Base-by-base conservation (phyloP, 1,284 basidiomycete species). In the Trichosporon sp. region DNA sequence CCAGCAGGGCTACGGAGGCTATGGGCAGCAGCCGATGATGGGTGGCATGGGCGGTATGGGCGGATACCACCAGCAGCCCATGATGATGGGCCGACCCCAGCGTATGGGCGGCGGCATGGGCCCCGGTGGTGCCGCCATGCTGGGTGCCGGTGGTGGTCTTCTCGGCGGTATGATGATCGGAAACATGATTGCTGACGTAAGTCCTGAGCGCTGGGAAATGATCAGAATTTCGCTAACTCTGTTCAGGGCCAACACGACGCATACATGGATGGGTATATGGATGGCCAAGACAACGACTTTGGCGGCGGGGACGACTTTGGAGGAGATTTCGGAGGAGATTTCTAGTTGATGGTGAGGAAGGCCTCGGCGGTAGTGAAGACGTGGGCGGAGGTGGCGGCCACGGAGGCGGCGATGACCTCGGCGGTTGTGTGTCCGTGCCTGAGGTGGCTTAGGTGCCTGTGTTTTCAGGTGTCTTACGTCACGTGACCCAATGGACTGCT, bases 101-200 rank as follows among this genome's bases (percentile, higher is more conserved):
- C 56, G 56, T 18, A 51, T 51, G 47, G 27, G 56, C 15, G 27
- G 27, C 18, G 56, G 56, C 56, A 60, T 60, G 56, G 56, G 56
- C 2, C 27, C 56, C 15, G 56, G 56, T 18, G 75, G 56, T n/a
- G 56, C 56, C n/a, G 75, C 78, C n/a, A 74, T 74, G 35, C 71
- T 82, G 18, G 80, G 81, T 73, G 21, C 76, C 8, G 81, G 81
- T 64, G 82, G 81, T 74, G 81, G 80, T 74, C 71, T 83, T 9
- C 70, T 81, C 32, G 81, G 82, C 51, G 82, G 82, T 60, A 81
- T 83, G 81, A 74, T 82, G 75, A 67, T 83, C 62, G 82, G 78
- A 21, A 74, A 80, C 56, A 78, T 79, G 76, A 79, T 81, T 25
- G 32, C 66, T 1, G 74, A 80, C 69, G 77, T 80, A 63, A 75